Conservation (phyloP, 2,329 filamentous ascomycete genomes). For the Ophiostoma himal-ulmi region DNA sequence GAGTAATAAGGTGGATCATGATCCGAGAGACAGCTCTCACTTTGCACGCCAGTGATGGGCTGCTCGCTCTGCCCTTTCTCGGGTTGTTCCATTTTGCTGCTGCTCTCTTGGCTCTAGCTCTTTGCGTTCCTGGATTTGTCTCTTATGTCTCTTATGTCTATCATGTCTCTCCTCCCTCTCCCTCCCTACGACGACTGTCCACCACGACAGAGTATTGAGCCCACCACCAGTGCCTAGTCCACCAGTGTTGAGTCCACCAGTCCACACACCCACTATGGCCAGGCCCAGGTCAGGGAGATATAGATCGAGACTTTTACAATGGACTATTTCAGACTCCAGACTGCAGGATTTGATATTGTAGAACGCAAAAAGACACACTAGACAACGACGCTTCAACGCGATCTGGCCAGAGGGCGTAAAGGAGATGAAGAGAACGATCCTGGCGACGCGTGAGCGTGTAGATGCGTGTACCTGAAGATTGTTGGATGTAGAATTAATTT, state of each 20-base stretch:
- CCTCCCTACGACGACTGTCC: neutral
- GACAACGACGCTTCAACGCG: neutral
- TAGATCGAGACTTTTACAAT: neutral
- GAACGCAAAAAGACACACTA: neutral
- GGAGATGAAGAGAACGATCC: constrained; percentile 10
- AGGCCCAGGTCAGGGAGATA: neutral
- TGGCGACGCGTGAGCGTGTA: constrained; percentile 14
- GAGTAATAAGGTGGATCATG: neutral
- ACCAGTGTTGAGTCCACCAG: neutral
- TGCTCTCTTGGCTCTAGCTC: constrained; percentile 7
- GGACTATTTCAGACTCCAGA: neutral
- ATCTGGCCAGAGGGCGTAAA: constrained; percentile 4
- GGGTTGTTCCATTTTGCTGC: constrained; percentile 5
- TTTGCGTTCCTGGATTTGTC: constrained; percentile 1
- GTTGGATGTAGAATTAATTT: neutral
- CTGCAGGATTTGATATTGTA: neutral
- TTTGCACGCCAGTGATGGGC: constrained; percentile 9
- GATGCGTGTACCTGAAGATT: neutral
- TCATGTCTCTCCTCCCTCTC: constrained; percentile 7
- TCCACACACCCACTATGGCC: constrained; percentile 2
- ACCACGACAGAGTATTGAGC: neutral
- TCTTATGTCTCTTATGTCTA: neutral
- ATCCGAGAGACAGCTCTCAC: constrained; percentile 4
- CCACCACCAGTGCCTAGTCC: neutral
- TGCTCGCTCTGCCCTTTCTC: constrained; percentile 2